Conservation (phyloP, 805 yeast species). For the Monosporozyma yasuniensis region DNA sequence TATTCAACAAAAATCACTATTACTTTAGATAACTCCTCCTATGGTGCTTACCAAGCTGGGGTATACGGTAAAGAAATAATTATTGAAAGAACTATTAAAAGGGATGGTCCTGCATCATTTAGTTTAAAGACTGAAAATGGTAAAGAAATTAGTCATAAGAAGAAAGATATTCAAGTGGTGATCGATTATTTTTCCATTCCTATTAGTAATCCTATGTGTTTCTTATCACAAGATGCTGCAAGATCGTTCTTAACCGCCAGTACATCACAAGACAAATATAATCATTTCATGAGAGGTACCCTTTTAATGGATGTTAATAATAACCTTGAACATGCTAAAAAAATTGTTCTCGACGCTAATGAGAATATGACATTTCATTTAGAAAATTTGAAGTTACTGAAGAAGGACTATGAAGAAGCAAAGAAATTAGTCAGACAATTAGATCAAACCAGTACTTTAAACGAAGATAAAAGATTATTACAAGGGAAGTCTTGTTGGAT, state of each 20-base stretch:
- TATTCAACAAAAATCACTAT: slow-evolving; percentile 59
- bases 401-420: slow-evolving; percentile 36
- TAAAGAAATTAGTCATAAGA: slow-evolving; percentile 48
- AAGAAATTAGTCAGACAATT: slow-evolving; percentile 33
- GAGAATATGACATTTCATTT: slow-evolving; percentile 34
- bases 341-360: slow-evolving; percentile 31
- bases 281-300: slow-evolving; percentile 74
- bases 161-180: slow-evolving; percentile 57
- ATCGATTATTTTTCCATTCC: slow-evolving; percentile 64
- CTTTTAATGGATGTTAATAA: slow-evolving; percentile 56
- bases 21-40: slow-evolving; percentile 53
- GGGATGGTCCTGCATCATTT: slow-evolving; percentile 46
- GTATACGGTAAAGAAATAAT: slow-evolving; percentile 60
- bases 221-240: slow-evolving; percentile 89
- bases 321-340: slow-evolving; percentile 38
- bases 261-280: slow-evolving; percentile 61
- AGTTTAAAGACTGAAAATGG: slow-evolving; percentile 45
- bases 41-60: slow-evolving; percentile 55
- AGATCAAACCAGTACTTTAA: slow-evolving; percentile 34
- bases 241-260: slow-evolving; percentile 78
- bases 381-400: slow-evolving; percentile 33
- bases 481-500: slow-evolving; percentile 46
- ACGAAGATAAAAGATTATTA: slow-evolving; percentile 32
- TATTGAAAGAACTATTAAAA: slow-evolving; percentile 56
- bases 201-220: slow-evolving; percentile 85